Evolutionary conservation across 441 rosid species (phyloP).

Genomic region (Euphorbia schlechtendalii): DNA sequence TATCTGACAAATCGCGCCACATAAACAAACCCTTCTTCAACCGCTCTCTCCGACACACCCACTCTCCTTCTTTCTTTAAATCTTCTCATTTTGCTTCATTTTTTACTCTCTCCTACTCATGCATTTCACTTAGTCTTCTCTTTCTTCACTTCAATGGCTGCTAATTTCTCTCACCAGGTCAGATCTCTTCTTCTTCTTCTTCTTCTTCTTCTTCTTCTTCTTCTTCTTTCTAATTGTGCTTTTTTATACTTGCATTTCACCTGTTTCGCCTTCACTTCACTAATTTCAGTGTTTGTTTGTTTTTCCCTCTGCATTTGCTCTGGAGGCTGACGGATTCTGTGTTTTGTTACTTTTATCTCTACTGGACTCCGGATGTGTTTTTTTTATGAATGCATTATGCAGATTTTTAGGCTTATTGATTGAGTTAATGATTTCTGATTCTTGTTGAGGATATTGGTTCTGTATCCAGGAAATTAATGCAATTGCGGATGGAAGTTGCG

Average conservation of each 20-base stretch:
- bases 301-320: background rate
- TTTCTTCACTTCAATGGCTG: slow-evolving; percentile 22
- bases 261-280: background rate
- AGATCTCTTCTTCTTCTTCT: slow-evolving; percentile 11
- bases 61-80: slow-evolving; percentile 3
- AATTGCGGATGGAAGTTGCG: slow-evolving; percentile 33
- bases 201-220: background rate
- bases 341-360: background rate
- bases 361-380: background rate
- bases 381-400: no score
- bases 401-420: no score
- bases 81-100: background rate
- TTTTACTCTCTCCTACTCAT: background rate
- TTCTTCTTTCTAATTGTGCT: background rate
- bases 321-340: background rate
- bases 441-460: background rate
- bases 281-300: background rate
- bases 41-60: background rate
- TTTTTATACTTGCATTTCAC: background rate
- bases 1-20: slow-evolving; percentile 31
- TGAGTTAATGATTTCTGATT: background rate
- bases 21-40: slow-evolving; percentile 3
- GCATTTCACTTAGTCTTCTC: background rate
- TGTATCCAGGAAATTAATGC: slow-evolving; percentile 14
- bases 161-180: slow-evolving; percentile 33